Evolutionary conservation across 2,329 filamentous ascomycete species (phyloP), one percentile per base, ranked within the genome.

Genomic region (Elsinoe perseae): DNA sequence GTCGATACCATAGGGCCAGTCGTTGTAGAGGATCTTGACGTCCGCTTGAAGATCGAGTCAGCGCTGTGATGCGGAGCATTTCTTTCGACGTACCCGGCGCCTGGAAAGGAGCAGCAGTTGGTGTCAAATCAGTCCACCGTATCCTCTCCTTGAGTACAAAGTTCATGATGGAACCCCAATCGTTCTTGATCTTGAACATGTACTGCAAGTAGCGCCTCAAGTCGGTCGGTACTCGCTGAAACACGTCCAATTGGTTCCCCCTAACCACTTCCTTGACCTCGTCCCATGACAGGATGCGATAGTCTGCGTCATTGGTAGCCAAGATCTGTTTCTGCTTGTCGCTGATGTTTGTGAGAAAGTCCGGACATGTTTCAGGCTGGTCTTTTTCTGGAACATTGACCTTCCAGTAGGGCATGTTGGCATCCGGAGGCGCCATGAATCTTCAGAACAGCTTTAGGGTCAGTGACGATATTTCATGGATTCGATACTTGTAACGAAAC

Each of bases 1-100:
- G 64, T 93, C 89, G 54, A 96, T 77, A 0, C 89, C 90, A 66
- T 96, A 97, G 0, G 92, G 92, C 88, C 90, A 96, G 76, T 97
- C 91, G 67, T 97, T 97, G 72, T 80, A 82, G 38, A 95, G 70
- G 48, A 95, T 84, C 69, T 83, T 89, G 64, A 85, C 73, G 65
- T 93, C 86, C 46, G 73, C 77, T 77, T 14, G 32, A 14, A 40
- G 32, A 40, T 18, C 30, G n/a, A 7, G 43, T 43, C 32, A 50
- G 27, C 16, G 14, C 23, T 38, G 4, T 16, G 18, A 16, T 52
- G 10, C 50, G 64, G 56, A 34, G 12, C 34, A 32, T 36, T 2
- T 38, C 59, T 69, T 65, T 46, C 68, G 64, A 42, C 68, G 27
- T 62, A 72, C 72, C 71, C 38, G 71, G 62, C 57, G 73, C 68